These are phyloP conservation scores for Candida xyloterini DNA, from an alignment of 805 yeast species.

Conservation along the genomic window DNA sequence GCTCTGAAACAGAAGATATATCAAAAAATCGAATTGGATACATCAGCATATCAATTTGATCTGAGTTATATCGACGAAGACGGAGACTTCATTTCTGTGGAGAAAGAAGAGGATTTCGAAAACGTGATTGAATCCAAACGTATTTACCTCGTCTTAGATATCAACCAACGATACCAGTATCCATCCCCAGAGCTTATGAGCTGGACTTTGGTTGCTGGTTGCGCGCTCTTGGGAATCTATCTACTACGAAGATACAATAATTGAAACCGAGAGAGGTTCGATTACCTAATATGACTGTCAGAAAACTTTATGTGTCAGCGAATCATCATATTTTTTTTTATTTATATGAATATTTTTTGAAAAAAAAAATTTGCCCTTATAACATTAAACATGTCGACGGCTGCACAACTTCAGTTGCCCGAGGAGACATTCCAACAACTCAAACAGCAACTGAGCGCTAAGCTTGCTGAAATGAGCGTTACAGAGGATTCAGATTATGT, in stretches of 20 bases:
- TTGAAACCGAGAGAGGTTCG: background rate
- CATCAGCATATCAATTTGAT: slow-evolving; percentile 23
- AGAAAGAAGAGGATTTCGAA: slow-evolving; percentile 35
- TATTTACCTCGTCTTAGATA: slow-evolving; percentile 17
- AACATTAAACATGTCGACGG: slow-evolving; percentile 6
- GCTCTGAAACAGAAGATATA: slow-evolving; percentile 17
- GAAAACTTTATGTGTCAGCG: too few relatives aligned
- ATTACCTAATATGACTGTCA: background rate
- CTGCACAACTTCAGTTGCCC: slow-evolving; percentile 23
- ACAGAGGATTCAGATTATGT: slow-evolving; percentile 56
- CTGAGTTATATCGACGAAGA: slow-evolving; percentile 40
- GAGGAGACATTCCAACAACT: slow-evolving; percentile 39
- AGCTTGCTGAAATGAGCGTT: slow-evolving; percentile 39
- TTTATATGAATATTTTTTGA: background rate
- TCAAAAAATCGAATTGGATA: slow-evolving; percentile 24
- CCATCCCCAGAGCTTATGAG: slow-evolving; percentile 1
- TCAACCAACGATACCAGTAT: slow-evolving; percentile 2
- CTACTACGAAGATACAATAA: slow-evolving; percentile 1
- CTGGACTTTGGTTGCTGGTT: slow-evolving; percentile 3
- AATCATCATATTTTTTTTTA: too few relatives aligned
- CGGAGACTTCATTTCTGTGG: slow-evolving; percentile 34
- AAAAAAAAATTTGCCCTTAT: slow-evolving; percentile 18
- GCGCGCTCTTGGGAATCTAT: slow-evolving; percentile 1
- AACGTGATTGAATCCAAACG: slow-evolving; percentile 19
- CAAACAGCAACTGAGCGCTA: slow-evolving; percentile 41